Percentiles rank a stretch among this genome's conserved stretches.
Evolutionary conservation across 1,139 yeast genomes (phyloP).

Genomic region (Lodderomyces margitis): DNA sequence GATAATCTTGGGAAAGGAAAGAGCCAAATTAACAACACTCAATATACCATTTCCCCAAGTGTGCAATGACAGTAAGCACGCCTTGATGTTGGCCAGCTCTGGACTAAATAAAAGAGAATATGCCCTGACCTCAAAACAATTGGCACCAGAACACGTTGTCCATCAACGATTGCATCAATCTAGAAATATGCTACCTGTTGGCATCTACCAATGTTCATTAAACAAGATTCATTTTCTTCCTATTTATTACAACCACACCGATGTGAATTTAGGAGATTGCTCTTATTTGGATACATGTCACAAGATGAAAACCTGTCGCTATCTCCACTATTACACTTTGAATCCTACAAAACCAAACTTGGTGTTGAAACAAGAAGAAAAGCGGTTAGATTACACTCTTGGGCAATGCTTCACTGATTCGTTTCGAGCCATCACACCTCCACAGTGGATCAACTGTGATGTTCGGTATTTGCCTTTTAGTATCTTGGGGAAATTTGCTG

Average conservation of each 20-base stretch:
- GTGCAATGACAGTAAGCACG: conserved; percentile 51
- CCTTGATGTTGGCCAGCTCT: conserved; percentile 30
- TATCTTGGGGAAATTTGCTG: conserved; percentile 79
- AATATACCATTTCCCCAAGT: conserved; percentile 48
- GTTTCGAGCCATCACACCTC: conserved; percentile 38
- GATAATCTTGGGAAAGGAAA: conserved; percentile 38
- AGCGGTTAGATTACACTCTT: conserved; percentile 43
- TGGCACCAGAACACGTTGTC: conserved; percentile 20
- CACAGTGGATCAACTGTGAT: conserved; percentile 90
- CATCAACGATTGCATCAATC: conserved; percentile 20
- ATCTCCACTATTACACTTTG: conserved; percentile 73
- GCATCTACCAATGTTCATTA: conserved; percentile 41
- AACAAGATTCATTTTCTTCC: conserved; percentile 63
- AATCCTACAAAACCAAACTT: conserved; percentile 32
- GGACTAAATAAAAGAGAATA: conserved; percentile 23
- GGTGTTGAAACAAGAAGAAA: not conserved
- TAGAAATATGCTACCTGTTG: conserved; percentile 24
- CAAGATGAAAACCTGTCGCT: conserved; percentile 76
- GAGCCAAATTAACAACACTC: conserved; percentile 35
- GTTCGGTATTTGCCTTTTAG: conserved; percentile 67
- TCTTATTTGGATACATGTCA: conserved; percentile 93
- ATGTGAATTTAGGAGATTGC: conserved; percentile 78
- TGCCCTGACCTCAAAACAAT: conserved; percentile 15
- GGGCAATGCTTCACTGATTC: conserved; percentile 53
- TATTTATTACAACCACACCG: conserved; percentile 54